Conservation (phyloP, 768 basidiomycete species). For the Rhodotorula babjevae region DNA sequence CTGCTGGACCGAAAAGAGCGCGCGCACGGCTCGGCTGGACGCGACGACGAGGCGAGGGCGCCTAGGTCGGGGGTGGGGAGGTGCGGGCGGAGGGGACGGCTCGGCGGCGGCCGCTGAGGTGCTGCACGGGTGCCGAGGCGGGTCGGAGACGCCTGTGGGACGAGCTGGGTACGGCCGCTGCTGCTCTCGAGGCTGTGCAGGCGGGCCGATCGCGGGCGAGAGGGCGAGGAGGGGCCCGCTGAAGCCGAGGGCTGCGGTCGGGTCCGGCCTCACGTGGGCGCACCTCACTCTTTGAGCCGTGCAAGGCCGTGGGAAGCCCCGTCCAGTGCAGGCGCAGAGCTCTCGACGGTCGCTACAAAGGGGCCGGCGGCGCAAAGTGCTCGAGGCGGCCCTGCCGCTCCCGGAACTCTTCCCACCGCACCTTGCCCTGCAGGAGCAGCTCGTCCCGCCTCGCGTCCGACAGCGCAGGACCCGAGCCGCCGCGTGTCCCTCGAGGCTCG, state of each 20-base stretch:
- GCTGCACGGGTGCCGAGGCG: too few species aligned
- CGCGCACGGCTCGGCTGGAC: neutral
- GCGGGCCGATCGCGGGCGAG: neutral
- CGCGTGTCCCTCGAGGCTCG: neutral
- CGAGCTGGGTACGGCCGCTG: neutral
- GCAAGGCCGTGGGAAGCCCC: too few species aligned
- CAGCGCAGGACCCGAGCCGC: neutral
- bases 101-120: too few species aligned
- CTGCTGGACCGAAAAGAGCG: neutral
- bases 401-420: slow-evolving; percentile 29
- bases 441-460: slow-evolving; percentile 20
- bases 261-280: too few species aligned
- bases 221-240: neutral
- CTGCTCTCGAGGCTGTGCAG: neutral
- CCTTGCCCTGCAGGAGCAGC: slow-evolving; percentile 28
- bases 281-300: too few species aligned
- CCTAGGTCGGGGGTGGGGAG: neutral
- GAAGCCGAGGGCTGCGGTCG: too few species aligned
- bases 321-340: too few species aligned
- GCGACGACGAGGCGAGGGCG: too few species aligned
- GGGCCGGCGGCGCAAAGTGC: neutral
- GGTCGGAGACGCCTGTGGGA: neutral
- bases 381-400: slow-evolving; percentile 9
- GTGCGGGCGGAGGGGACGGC: too few species aligned
- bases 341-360: too few species aligned